Base-by-base conservation (phyloP, 2,329 filamentous ascomycete genomes). In the Cladophialophora bantiana region DNA sequence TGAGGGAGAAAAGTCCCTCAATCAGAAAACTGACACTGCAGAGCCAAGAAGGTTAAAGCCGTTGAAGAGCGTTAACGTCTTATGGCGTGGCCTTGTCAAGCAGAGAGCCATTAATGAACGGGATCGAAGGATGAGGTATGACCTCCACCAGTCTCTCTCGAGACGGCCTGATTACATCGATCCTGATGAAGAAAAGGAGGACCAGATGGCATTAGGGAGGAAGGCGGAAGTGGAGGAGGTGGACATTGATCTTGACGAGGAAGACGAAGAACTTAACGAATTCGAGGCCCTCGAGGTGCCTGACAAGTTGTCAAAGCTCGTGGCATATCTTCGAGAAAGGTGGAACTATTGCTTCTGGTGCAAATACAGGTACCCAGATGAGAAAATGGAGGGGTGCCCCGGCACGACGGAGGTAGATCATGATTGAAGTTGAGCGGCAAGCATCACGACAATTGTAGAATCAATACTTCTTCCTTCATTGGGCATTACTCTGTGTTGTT, bases 301-400 rank as follows among this genome's bases (percentile, higher is more conserved):
- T 1, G 90, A 96, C 73, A 86, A 88, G 71, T 79, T 98, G 68
- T 80, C 82, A 7, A 87, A 83, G 72, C 78, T 96, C 13, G 84
- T 97, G 9, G 77, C 80, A 18, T 89, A 91, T 78, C 78, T 99
- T 62, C 86, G 95, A 42, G 82, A 88, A 57, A 85, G 86, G 74
- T 87, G 93, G 74, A 79, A 84, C 53, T 99, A 99, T 77, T 99
- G 95, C 80, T 97, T 97, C 77, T 99, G 94, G 91, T 99, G 95
- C 80, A 98, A 97, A 77, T 90, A 86, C 78, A 83, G 83, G 60
- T 99, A 97, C 77, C 86, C 88, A 36, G 76, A 77, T 18, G 72
- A 73, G 0, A 88, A 93, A 74, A 89, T 97, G 90, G 92, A 95
- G 12, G 94, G 92, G 0, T 99, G 95, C 82, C 94, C 95, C 0